A percentile compares a stretch with the other conserved stretches of the same genome.
Conservation (phyloP, 2,329 filamentous ascomycete species). For the Aspergillus japonicus region DNA sequence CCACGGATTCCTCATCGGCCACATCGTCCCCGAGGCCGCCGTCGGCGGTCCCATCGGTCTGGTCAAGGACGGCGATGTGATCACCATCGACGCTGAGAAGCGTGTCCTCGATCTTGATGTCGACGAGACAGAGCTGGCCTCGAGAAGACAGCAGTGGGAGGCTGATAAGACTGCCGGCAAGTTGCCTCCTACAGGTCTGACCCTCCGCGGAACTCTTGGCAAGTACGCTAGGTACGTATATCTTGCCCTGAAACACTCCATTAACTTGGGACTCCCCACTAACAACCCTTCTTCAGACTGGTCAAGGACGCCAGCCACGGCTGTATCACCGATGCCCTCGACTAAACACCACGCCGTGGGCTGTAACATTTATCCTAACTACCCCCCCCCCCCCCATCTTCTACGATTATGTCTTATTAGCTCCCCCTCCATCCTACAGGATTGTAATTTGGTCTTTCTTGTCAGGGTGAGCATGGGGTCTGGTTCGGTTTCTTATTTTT, state of each 20-base stretch:
- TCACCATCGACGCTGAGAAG: constrained; percentile 79
- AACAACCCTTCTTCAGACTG: constrained; percentile 20
- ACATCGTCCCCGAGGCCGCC: constrained; percentile 83
- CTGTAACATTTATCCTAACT: constrained; percentile 7
- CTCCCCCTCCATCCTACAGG: background rate
- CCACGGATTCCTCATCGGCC: constrained; percentile 84
- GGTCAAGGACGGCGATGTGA: constrained; percentile 75
- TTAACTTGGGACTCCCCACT: background rate
- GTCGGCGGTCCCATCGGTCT: constrained; percentile 82
- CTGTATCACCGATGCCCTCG: constrained; percentile 47
- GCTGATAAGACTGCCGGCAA: constrained; percentile 40
- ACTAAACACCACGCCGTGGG: constrained; percentile 20
- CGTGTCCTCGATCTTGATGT: constrained; percentile 66
- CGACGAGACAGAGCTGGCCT: constrained; percentile 62
- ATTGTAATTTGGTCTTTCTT: constrained; percentile 1
- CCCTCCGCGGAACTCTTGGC: constrained; percentile 64
- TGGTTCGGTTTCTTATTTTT: background rate
- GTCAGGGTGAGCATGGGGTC: constrained; percentile 1
- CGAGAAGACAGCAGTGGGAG: constrained; percentile 61
- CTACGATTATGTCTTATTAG: constrained; percentile 10
- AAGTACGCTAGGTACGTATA: constrained; percentile 61
- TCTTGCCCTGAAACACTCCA: background rate
- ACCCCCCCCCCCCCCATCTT: background rate
- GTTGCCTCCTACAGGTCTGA: constrained; percentile 53
- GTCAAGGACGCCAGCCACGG: constrained; percentile 50